Evolutionary conservation across 768 basidiomycete species (phyloP).

Genomic region (Asterophora lycoperdoides): DNA sequence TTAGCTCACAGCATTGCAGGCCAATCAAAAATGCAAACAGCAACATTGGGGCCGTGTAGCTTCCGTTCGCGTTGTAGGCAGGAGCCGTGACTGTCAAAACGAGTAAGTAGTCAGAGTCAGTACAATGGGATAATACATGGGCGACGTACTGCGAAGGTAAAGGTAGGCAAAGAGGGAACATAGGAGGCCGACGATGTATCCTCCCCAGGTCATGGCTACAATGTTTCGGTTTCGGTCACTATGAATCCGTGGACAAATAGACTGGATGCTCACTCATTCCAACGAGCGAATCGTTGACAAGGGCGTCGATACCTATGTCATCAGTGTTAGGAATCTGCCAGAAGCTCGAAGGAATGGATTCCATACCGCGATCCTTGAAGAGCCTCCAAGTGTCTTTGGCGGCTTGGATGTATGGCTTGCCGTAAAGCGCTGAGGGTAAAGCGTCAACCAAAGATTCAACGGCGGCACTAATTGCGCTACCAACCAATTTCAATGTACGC

Average conservation of each 20-base stretch:
- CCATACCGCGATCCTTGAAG: slow-evolving; percentile 63
- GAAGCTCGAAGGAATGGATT: slow-evolving; percentile 3
- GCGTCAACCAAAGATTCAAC: slow-evolving; percentile 5
- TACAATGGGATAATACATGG: too few species aligned
- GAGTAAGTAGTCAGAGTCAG: neutral
- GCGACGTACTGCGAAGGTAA: slow-evolving; percentile 60
- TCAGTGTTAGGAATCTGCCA: slow-evolving; percentile 16
- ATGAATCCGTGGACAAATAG: neutral
- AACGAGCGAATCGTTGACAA: slow-evolving; percentile 81
- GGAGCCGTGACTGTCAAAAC: slow-evolving; percentile 58
- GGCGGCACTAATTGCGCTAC: neutral
- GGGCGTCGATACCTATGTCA: slow-evolving; percentile 59
- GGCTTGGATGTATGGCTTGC: slow-evolving; percentile 75
- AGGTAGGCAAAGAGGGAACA: slow-evolving; percentile 74
- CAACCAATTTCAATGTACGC: slow-evolving; percentile 79
- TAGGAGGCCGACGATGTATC: slow-evolving; percentile 69
- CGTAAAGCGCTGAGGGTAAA: slow-evolving; percentile 59
- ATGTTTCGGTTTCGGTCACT: neutral
- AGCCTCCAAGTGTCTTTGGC: slow-evolving; percentile 83
- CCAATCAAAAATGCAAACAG: slow-evolving; percentile 83
- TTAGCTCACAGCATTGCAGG: slow-evolving; percentile 57
- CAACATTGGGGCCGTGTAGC: slow-evolving; percentile 74
- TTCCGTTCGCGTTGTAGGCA: slow-evolving; percentile 66
- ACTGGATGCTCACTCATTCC: slow-evolving; percentile 56
- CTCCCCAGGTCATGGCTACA: slow-evolving; percentile 76